Evolutionary conservation across 768 basidiomycete species (phyloP).

Genomic region (Chalciporus piperatus): DNA sequence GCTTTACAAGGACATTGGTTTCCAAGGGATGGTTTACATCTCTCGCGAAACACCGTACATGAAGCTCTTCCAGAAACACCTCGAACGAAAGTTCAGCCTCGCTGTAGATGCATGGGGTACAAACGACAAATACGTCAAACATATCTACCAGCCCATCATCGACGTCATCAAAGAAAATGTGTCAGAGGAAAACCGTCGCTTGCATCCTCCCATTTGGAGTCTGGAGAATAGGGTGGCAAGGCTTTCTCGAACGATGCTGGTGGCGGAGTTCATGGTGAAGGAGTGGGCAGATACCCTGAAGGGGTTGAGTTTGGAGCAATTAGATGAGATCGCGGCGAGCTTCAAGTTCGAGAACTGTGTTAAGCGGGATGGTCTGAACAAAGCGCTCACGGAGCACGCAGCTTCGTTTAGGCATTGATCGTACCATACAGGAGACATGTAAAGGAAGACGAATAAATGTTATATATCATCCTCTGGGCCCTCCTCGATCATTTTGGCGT

Average conservation of each 20-base stretch:
- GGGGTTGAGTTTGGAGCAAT: conserved; percentile 32
- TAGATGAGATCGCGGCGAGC: conserved; percentile 40
- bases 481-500: conserved; percentile 81
- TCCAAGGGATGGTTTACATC: conserved; percentile 38
- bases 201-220: conserved; percentile 37
- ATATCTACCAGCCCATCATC: conserved; percentile 17
- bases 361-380: conserved; percentile 26
- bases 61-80: conserved; percentile 35
- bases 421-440: neutral
- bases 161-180: conserved; percentile 20
- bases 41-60: conserved; percentile 38
- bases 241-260: conserved; percentile 33
- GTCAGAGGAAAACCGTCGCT: conserved; percentile 24
- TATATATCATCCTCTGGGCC: conserved; percentile 30
- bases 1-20: conserved; percentile 50
- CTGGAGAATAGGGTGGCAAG: conserved; percentile 22
- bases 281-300: conserved; percentile 33
- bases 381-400: conserved; percentile 9
- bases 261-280: conserved; percentile 33
- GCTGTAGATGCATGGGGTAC: conserved; percentile 40
- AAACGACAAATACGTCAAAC: conserved; percentile 31
- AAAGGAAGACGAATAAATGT: neutral
- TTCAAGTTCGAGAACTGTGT: conserved; percentile 43
- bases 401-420: neutral
- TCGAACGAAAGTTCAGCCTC: conserved; percentile 39